These are phyloP conservation scores for Gamarada debralockiae DNA, from an alignment of 495 filamentous ascomycete genomes.

Conservation along the genomic window DNA sequence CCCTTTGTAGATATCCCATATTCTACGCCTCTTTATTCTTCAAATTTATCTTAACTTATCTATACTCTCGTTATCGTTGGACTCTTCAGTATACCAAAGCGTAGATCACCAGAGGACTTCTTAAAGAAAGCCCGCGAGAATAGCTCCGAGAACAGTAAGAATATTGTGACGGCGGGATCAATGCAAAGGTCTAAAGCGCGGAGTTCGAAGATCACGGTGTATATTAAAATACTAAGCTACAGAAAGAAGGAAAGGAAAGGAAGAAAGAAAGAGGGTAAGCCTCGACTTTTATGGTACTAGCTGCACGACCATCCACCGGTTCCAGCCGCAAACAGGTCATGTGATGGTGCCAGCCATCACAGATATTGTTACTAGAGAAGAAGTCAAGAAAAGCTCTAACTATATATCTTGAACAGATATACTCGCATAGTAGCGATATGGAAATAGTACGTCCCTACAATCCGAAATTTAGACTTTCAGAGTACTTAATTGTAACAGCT, in stretches of 20 bases:
- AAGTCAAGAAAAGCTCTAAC: slow-evolving; percentile 1
- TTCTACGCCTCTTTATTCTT: slow-evolving; percentile 4
- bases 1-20: not conserved
- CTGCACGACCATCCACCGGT: too few species aligned
- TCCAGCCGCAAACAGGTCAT: too few species aligned
- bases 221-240: too few species aligned
- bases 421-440: not conserved
- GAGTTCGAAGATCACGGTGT: too few species aligned
- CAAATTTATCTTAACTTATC: slow-evolving; percentile 3
- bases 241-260: too few species aligned
- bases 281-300: too few species aligned
- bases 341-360: too few species aligned
- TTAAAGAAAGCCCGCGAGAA: too few species aligned
- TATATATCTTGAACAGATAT: slow-evolving; percentile 4
- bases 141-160: too few species aligned
- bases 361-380: slow-evolving; percentile 8
- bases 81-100: slow-evolving; percentile 2
- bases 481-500: not conserved
- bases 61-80: slow-evolving; percentile 4
- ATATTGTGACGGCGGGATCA: too few species aligned
- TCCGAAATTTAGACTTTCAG: not conserved
- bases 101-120: slow-evolving; percentile 1
- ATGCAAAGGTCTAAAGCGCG: too few species aligned
- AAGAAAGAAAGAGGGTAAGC: too few species aligned
- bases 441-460: not conserved